Evolutionary conservation across 75 land plant species (phyloP).

Genomic region (Sequoiadendron giganteum): DNA sequence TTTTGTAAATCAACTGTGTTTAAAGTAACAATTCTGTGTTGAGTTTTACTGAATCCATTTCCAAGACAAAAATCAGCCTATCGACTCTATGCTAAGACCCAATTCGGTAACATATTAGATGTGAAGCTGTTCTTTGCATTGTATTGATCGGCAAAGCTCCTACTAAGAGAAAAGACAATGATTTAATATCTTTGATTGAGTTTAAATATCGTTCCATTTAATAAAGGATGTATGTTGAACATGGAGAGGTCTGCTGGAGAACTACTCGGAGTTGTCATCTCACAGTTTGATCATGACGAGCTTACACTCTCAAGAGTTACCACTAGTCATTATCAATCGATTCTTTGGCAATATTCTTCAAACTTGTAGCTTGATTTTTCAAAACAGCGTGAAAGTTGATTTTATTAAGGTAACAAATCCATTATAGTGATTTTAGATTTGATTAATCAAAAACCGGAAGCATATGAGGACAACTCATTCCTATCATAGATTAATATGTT

Average conservation of each 20-base stretch:
- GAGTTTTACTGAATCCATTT: neutral
- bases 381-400: neutral
- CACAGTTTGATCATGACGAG: neutral
- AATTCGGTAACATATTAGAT: neutral
- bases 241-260: neutral
- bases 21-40: neutral
- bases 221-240: neutral
- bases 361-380: neutral
- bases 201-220: neutral
- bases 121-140: neutral
- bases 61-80: neutral
- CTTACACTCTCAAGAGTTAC: neutral
- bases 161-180: neutral
- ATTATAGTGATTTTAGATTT: neutral
- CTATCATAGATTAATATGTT: neutral
- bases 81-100: neutral
- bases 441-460: neutral
- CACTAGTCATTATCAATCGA: neutral
- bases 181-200: neutral
- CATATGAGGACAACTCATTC: neutral
- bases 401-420: neutral
- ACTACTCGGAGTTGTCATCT: neutral
- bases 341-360: neutral
- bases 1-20: neutral
- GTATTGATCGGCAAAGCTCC: neutral